phyloP scores from a whole-genome alignment of 768 basidiomycete genomes.

The Lentinula aciculospora region DNA sequence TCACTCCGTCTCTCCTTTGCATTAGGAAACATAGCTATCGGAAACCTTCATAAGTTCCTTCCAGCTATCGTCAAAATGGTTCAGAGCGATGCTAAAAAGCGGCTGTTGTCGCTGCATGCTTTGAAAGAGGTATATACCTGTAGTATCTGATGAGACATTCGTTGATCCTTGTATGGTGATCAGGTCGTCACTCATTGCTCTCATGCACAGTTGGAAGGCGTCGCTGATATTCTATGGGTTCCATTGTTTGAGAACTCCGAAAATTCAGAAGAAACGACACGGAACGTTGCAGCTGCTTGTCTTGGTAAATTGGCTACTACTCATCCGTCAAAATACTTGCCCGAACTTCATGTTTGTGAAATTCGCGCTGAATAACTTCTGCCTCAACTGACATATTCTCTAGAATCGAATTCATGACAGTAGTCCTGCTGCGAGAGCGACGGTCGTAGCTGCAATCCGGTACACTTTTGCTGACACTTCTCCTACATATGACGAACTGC shows the following conservation, averaged over 20 bases:
- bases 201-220: conserved; percentile 73
- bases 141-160: too few species aligned
- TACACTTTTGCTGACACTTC: conserved; percentile 90
- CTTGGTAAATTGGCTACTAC: conserved; percentile 93
- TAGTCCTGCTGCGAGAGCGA: conserved; percentile 72
- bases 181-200: conserved; percentile 92
- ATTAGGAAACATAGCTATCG: conserved; percentile 91
- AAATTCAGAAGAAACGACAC: conserved; percentile 82
- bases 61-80: conserved; percentile 78
- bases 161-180: not conserved
- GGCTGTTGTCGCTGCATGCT: conserved; percentile 84
- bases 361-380: not conserved
- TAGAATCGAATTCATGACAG: conserved; percentile 65
- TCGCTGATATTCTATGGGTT: conserved; percentile 87
- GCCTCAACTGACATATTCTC: not conserved
- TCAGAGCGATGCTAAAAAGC: conserved; percentile 69
- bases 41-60: conserved; percentile 83
- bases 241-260: conserved; percentile 91
- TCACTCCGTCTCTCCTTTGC: too few species aligned
- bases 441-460: conserved; percentile 89
- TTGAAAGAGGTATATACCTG: conserved; percentile 71
- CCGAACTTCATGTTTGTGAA: conserved; percentile 76
- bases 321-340: conserved; percentile 85
- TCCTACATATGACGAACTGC: conserved; percentile 82
- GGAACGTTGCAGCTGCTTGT: conserved; percentile 95